Conservation (phyloP, 306 rosid species). For the Nissolia schottii region DNA sequence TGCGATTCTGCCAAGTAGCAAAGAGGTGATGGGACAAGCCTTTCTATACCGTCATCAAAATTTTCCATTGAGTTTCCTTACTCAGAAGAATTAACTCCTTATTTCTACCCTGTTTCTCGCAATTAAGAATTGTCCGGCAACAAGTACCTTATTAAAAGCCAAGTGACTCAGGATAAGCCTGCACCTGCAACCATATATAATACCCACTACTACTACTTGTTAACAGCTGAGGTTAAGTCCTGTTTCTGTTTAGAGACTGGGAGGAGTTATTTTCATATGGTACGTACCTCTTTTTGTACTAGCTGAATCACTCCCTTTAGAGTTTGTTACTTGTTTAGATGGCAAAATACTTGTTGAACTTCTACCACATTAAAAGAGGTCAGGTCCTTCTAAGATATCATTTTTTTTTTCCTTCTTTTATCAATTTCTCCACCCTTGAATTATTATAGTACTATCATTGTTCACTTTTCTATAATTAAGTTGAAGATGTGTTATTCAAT, state of each 20-base stretch:
- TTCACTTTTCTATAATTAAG: background rate
- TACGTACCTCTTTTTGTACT: conserved; percentile 4
- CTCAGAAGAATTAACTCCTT: conserved; percentile 14
- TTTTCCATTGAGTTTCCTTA: conserved; percentile 10
- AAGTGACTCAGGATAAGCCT: conserved; percentile 14
- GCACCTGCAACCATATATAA: conserved; percentile 28
- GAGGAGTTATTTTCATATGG: conserved; percentile 10
- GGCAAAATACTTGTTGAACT: background rate
- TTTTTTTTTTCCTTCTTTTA: background rate
- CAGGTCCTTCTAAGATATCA: background rate
- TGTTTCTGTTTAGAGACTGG: no score
- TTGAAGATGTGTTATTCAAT: background rate
- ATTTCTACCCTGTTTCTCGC: conserved; percentile 20
- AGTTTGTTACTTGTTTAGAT: background rate
- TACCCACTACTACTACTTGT: conserved; percentile 20
- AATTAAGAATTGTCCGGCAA: conserved; percentile 17
- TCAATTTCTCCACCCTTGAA: background rate
- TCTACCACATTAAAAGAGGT: conserved; percentile 1
- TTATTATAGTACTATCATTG: background rate
- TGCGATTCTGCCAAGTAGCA: conserved; percentile 15
- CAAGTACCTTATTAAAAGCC: conserved; percentile 16
- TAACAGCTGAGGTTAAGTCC: background rate
- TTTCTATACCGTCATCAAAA: conserved; percentile 16
- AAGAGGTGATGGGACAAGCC: conserved; percentile 32
- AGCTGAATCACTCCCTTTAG: background rate